Evolutionary conservation across 306 rosid species (phyloP).

Genomic region (Carpinus viminea): DNA sequence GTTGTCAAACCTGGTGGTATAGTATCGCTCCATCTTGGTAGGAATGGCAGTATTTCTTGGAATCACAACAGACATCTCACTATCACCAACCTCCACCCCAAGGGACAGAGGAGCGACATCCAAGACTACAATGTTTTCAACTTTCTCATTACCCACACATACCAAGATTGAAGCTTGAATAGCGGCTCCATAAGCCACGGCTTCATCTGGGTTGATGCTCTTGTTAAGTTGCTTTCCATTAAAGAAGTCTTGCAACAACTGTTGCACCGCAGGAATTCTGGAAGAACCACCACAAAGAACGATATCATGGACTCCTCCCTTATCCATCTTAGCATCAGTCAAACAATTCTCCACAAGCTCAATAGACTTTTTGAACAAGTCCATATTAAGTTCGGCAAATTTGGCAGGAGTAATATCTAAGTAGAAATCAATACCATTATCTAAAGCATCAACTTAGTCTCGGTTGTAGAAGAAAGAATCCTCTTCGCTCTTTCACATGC

Average conservation of each 20-base stretch:
- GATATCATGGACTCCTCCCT: constrained; percentile 14
- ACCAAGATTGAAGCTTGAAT: constrained; percentile 13
- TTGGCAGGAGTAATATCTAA: constrained; percentile 18
- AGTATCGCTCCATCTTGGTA: constrained; percentile 6
- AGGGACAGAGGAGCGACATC: constrained; percentile 29
- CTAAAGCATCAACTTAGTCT: too few species aligned
- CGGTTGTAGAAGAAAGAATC: too few species aligned
- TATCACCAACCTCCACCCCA: not conserved
- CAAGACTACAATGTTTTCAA: constrained; percentile 8
- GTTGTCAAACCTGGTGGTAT: constrained; percentile 12
- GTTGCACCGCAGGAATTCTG: constrained; percentile 26
- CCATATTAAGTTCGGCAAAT: constrained; percentile 25
- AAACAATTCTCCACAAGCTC: constrained; percentile 24
- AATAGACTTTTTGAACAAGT: constrained; percentile 25
- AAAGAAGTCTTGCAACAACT: constrained; percentile 22
- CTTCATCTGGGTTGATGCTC: constrained; percentile 28
- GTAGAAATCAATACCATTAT: constrained; percentile 23
- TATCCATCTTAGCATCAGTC: constrained; percentile 23
- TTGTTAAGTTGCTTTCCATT: constrained; percentile 28
- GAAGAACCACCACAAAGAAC: constrained; percentile 30
- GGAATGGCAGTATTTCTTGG: constrained; percentile 27
- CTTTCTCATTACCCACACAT: constrained; percentile 14
- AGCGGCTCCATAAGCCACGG: constrained; percentile 23
- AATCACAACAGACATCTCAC: constrained; percentile 21
- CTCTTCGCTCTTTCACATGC: too few species aligned